Evolutionary conservation across 2,329 filamentous ascomycete genomes (phyloP).

Genomic region (Pseudofabraea citricarpa): DNA sequence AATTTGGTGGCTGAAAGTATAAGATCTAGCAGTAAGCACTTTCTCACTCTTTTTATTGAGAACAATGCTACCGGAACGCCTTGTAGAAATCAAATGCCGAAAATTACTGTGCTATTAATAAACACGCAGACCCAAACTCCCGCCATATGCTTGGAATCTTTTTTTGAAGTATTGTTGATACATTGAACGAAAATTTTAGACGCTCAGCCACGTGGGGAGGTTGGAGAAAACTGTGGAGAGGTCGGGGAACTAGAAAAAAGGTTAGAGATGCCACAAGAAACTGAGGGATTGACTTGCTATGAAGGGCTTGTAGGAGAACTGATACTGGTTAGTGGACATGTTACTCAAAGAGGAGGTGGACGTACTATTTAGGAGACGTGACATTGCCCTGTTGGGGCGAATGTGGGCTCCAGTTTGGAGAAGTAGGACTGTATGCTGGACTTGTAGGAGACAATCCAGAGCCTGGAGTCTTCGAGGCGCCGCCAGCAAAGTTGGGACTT

Average conservation of each 20-base stretch:
- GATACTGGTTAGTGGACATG: not conserved
- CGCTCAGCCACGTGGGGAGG: slow-evolving; percentile 19
- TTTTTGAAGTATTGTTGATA: slow-evolving; percentile 22
- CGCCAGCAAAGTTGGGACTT: slow-evolving; percentile 19
- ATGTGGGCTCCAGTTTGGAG: slow-evolving; percentile 26
- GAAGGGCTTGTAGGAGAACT: slow-evolving; percentile 23
- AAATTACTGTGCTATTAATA: slow-evolving; percentile 3
- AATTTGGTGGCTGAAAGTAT: slow-evolving; percentile 2
- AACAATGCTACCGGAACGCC: slow-evolving; percentile 1
- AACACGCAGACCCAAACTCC: slow-evolving; percentile 2
- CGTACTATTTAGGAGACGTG: slow-evolving; percentile 34
- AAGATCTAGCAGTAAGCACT: not conserved
- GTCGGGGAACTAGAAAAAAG: not conserved
- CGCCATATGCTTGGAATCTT: slow-evolving; percentile 7
- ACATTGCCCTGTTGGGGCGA: slow-evolving; percentile 19
- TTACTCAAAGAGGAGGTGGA: slow-evolving; percentile 15
- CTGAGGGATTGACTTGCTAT: slow-evolving; percentile 5
- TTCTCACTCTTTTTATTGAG: not conserved
- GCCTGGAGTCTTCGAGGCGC: slow-evolving; percentile 17
- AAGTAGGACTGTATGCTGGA: slow-evolving; percentile 26
- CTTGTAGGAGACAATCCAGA: slow-evolving; percentile 25
- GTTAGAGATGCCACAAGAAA: slow-evolving; percentile 5
- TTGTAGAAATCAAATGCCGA: not conserved
- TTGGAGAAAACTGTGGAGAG: slow-evolving; percentile 5
- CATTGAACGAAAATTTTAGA: slow-evolving; percentile 14